phyloP scores from a whole-genome alignment of 2,329 filamentous ascomycete species.

The Pochonia chlamydosporia region DNA sequence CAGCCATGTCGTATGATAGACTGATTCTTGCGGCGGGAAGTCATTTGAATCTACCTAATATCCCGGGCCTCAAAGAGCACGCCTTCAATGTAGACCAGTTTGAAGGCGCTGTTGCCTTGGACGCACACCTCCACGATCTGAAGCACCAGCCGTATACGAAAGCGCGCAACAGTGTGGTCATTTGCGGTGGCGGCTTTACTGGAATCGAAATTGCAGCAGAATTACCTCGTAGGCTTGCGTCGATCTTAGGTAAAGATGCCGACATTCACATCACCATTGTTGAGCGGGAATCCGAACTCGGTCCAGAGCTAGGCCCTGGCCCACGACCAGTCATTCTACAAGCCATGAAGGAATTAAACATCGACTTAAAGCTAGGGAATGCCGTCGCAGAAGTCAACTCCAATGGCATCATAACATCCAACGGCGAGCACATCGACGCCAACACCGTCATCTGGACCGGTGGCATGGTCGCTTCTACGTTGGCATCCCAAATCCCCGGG shows the following conservation, averaged over 20 bases:
- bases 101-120: slow-evolving; percentile 17
- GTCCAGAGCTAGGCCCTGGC: slow-evolving; percentile 23
- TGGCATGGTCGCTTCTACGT: slow-evolving; percentile 22
- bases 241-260: slow-evolving; percentile 11
- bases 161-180: slow-evolving; percentile 25
- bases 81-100: slow-evolving; percentile 28
- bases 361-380: slow-evolving; percentile 24
- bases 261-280: slow-evolving; percentile 19
- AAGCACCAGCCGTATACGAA: slow-evolving; percentile 14
- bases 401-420: slow-evolving; percentile 10
- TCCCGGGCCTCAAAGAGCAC: slow-evolving; percentile 24
- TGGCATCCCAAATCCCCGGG: slow-evolving; percentile 24
- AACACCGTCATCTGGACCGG: slow-evolving; percentile 30
- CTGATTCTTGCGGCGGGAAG: slow-evolving; percentile 31
- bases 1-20: slow-evolving; percentile 21
- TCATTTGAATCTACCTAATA: slow-evolving; percentile 19
- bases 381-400: slow-evolving; percentile 18
- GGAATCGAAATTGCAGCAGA: slow-evolving; percentile 26
- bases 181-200: slow-evolving; percentile 28
- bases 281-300: slow-evolving; percentile 20
- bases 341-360: slow-evolving; percentile 20
- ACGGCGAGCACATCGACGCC: slow-evolving; percentile 25
- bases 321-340: slow-evolving; percentile 24
- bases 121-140: slow-evolving; percentile 22
- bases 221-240: slow-evolving; percentile 21